Evolutionary conservation across 495 filamentous ascomycete species (phyloP).

Genomic region (Penicillium simplicissimum): DNA sequence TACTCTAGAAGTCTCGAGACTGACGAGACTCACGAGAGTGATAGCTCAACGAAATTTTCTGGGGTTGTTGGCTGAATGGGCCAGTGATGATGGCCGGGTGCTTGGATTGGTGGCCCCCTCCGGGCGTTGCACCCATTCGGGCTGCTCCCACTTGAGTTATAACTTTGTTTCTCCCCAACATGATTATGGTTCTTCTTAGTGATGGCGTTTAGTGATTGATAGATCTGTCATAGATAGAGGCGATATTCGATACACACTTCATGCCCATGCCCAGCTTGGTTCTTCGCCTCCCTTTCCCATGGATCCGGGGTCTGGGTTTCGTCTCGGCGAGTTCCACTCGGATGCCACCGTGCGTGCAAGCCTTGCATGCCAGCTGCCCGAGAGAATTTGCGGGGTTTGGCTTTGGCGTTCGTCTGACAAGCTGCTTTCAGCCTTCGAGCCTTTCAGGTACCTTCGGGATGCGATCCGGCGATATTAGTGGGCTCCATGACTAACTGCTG

Average conservation of each 20-base stretch:
- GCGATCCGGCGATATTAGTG: background rate
- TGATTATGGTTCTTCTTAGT: background rate
- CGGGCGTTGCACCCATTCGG: background rate
- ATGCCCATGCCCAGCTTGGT: too few relatives aligned
- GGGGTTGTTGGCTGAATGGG: background rate
- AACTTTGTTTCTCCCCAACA: background rate
- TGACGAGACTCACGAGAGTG: background rate
- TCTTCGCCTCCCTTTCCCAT: background rate
- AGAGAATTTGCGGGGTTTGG: slow-evolving; percentile 22
- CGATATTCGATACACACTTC: too few relatives aligned
- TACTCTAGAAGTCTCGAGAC: too few relatives aligned
- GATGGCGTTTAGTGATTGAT: background rate
- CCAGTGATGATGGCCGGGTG: background rate
- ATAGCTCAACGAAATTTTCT: slow-evolving; percentile 3
- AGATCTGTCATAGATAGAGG: background rate
- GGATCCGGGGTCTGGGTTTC: background rate
- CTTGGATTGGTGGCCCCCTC: background rate
- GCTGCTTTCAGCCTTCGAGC: background rate
- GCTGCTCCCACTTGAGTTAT: background rate
- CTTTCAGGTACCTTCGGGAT: background rate
- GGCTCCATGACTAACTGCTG: background rate
- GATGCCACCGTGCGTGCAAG: background rate
- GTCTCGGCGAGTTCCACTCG: slow-evolving; percentile 4
- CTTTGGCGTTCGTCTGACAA: background rate
- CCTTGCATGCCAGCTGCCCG: background rate